Evolutionary conservation across 768 basidiomycete species (phyloP).

Genomic region (Hygrocybe coccinea): DNA sequence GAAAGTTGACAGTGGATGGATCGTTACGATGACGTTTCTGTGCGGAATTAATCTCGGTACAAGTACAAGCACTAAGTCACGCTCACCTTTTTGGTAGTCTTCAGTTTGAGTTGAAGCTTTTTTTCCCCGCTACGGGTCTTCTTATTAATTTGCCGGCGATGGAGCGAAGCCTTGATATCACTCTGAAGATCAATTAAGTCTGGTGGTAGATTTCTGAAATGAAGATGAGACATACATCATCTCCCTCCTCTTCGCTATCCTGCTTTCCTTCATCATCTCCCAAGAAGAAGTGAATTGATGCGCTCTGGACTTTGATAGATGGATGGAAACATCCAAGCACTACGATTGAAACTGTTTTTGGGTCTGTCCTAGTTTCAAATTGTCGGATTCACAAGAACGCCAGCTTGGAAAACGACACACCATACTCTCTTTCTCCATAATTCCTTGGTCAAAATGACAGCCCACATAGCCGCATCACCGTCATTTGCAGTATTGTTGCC

Average conservation of each 20-base stretch:
- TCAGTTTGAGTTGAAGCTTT: slow-evolving; percentile 69
- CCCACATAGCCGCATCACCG: slow-evolving; percentile 95
- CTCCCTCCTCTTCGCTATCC: slow-evolving; percentile 67
- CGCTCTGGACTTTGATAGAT: slow-evolving; percentile 87
- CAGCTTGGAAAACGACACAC: slow-evolving; percentile 34
- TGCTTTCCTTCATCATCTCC: slow-evolving; percentile 74
- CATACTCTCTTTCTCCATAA: slow-evolving; percentile 92
- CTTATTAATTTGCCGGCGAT: slow-evolving; percentile 89
- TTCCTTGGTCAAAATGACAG: slow-evolving; percentile 87
- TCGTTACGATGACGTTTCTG: slow-evolving; percentile 36
- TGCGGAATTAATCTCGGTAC: slow-evolving; percentile 1
- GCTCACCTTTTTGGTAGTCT: slow-evolving; percentile 67
- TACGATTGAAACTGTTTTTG: slow-evolving; percentile 89
- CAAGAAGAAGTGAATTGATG: slow-evolving; percentile 95
- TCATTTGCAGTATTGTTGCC: slow-evolving; percentile 37
- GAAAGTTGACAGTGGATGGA: slow-evolving; percentile 61
- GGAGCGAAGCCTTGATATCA: slow-evolving; percentile 72
- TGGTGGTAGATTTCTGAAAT: not conserved
- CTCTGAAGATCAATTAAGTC: slow-evolving; percentile 33
- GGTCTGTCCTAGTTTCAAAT: slow-evolving; percentile 61
- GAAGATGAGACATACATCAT: slow-evolving; percentile 37
- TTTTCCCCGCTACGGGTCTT: slow-evolving; percentile 81
- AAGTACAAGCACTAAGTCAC: not conserved
- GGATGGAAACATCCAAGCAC: slow-evolving; percentile 92
- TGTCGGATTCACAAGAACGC: slow-evolving; percentile 1